These are phyloP conservation scores for Butyriboletus appendiculatus DNA, from an alignment of 1,284 basidiomycete genomes.

Conservation along the genomic window DNA sequence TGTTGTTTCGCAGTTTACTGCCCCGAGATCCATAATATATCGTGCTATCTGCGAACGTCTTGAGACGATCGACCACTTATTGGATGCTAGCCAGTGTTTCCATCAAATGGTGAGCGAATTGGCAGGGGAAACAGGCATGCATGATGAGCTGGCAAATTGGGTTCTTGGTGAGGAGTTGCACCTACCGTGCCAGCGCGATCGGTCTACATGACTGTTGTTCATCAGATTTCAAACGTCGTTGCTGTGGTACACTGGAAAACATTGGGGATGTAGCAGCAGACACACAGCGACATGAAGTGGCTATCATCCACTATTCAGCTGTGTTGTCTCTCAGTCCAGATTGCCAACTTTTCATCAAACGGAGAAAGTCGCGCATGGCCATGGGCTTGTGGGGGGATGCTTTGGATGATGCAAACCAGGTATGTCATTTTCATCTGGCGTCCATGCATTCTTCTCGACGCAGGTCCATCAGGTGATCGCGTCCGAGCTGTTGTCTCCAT, in stretches of 20 bases:
- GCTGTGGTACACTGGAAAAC: neutral
- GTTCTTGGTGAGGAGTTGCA: neutral
- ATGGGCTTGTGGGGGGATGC: neutral
- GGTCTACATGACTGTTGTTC: neutral
- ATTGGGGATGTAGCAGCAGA: neutral
- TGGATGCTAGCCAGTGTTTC: neutral
- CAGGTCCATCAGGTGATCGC: too few species aligned
- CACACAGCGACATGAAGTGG: neutral
- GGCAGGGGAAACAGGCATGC: too few species aligned
- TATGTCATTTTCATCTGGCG: too few species aligned
- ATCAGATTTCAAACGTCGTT: neutral
- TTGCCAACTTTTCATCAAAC: neutral
- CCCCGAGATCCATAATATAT: neutral
- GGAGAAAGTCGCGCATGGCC: neutral
- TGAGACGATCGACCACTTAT: neutral
- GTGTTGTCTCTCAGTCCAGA: neutral
- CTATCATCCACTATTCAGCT: neutral
- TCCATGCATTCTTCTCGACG: too few species aligned
- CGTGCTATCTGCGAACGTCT: neutral
- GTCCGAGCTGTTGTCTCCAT: too few species aligned
- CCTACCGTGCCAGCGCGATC: too few species aligned
- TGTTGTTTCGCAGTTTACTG: neutral
- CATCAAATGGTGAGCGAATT: neutral
- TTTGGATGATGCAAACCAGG: too few species aligned
- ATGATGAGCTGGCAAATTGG: neutral